Conservation (phyloP, 352 stramenopile species). For the Phytophthora niederhauseri region DNA sequence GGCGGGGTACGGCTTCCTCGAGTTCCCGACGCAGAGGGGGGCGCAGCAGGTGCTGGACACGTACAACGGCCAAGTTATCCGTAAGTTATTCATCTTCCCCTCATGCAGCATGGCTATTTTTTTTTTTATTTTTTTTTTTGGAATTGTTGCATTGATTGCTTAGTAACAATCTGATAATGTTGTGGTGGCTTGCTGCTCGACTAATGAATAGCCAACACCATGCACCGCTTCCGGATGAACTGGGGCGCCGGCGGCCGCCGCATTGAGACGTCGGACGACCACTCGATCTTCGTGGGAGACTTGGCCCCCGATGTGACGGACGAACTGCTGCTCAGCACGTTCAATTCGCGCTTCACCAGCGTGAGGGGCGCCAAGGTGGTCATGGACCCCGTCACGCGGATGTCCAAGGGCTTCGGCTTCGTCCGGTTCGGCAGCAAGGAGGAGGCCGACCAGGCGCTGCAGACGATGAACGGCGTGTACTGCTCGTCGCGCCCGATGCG, state of each 20-base stretch:
- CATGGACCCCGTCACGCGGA: slow-evolving; percentile 87
- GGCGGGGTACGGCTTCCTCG: slow-evolving; percentile 92
- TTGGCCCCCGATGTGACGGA: slow-evolving; percentile 91
- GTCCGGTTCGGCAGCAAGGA: slow-evolving; percentile 90
- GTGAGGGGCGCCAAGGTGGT: slow-evolving; percentile 92
- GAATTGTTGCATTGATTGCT: neutral
- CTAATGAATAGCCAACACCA: slow-evolving; percentile 71
- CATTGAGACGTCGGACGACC: slow-evolving; percentile 84
- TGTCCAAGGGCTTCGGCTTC: slow-evolving; percentile 94
- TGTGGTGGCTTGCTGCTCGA: neutral
- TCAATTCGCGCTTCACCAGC: slow-evolving; percentile 78
- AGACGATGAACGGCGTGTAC: slow-evolving; percentile 92
- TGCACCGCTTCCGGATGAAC: slow-evolving; percentile 93
- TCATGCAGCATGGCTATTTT: neutral
- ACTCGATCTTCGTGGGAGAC: slow-evolving; percentile 94
- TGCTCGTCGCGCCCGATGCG: slow-evolving; percentile 90
- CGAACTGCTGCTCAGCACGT: slow-evolving; percentile 85
- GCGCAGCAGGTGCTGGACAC: slow-evolving; percentile 87
- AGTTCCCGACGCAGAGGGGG: slow-evolving; percentile 85
- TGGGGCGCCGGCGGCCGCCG: slow-evolving; percentile 89
- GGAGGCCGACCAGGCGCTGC: slow-evolving; percentile 87
- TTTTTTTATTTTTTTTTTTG: too few species aligned
- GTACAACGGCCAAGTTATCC: slow-evolving; percentile 89
- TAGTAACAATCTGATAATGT: slow-evolving; percentile 17
- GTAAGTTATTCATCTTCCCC: slow-evolving; percentile 41